A percentile compares a stretch with the other conserved stretches of the same genome.
Evolutionary conservation across 2,329 filamentous ascomycete genomes (phyloP).

Genomic region (Beauveria bassiana): DNA sequence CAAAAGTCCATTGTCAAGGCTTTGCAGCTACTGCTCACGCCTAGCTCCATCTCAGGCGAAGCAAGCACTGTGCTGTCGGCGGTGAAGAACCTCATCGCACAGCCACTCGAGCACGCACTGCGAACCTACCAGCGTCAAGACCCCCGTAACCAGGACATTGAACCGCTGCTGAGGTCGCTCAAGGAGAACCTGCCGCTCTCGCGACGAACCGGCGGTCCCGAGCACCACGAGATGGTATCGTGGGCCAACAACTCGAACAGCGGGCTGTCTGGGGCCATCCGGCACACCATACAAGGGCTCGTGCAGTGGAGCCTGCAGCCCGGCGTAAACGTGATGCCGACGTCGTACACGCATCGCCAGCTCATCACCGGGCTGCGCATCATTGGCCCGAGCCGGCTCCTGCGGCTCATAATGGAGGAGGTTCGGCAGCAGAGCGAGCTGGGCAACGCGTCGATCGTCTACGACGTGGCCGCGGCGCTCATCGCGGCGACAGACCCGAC

Average conservation of each 20-base stretch:
- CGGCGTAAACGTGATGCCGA: conserved; percentile 45
- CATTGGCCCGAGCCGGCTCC: conserved; percentile 52
- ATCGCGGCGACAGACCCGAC: conserved; percentile 58
- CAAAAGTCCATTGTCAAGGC: conserved; percentile 64
- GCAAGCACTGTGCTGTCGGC: conserved; percentile 62
- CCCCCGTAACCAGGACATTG: conserved; percentile 60
- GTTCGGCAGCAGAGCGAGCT: conserved; percentile 53
- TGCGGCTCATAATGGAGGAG: conserved; percentile 60
- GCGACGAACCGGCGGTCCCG: conserved; percentile 53
- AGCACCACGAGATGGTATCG: conserved; percentile 58
- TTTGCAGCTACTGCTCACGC: conserved; percentile 63
- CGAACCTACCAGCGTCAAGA: conserved; percentile 59
- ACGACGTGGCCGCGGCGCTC: conserved; percentile 62
- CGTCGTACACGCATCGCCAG: conserved; percentile 66
- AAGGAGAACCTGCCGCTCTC: conserved; percentile 50
- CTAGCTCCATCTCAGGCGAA: conserved; percentile 62
- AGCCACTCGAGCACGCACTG: conserved; percentile 59
- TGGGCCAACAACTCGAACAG: conserved; percentile 53
- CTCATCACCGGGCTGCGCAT: conserved; percentile 54
- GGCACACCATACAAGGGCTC: conserved; percentile 54
- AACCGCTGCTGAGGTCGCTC: conserved; percentile 59
- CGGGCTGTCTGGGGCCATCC: conserved; percentile 50
- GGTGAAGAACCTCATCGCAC: conserved; percentile 64
- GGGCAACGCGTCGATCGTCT: conserved; percentile 51
- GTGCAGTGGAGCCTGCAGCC: conserved; percentile 59